phyloP scores from a whole-genome alignment of 2,329 filamentous ascomycete genomes.

The Onygenales sp. region DNA sequence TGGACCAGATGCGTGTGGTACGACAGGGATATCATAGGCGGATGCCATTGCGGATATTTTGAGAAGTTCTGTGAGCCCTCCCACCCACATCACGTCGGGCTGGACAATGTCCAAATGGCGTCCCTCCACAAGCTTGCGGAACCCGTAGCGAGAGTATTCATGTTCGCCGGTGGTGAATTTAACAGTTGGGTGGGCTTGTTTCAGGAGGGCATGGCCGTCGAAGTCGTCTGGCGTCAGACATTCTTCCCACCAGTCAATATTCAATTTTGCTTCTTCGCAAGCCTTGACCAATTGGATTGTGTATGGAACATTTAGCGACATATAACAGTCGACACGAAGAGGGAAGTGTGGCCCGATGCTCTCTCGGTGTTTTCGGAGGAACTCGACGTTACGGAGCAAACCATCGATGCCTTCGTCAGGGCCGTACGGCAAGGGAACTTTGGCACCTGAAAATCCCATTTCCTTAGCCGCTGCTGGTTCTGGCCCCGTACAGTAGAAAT shows the following conservation, averaged over 20 bases:
- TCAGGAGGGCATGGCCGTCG: constrained; percentile 81
- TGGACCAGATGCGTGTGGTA: constrained; percentile 87
- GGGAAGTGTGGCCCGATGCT: constrained; percentile 83
- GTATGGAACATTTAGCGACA: constrained; percentile 87
- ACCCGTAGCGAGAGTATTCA: constrained; percentile 88
- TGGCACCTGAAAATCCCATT: constrained; percentile 86
- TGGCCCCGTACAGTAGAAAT: constrained; percentile 94
- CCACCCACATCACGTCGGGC: constrained; percentile 96
- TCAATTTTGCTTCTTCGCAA: constrained; percentile 66
- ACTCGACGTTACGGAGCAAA: constrained; percentile 81
- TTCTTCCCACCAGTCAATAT: constrained; percentile 98
- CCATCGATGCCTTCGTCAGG: constrained; percentile 78
- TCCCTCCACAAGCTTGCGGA: constrained; percentile 85
- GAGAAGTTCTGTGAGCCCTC: constrained; percentile 82
- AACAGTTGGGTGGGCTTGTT: constrained; percentile 77
- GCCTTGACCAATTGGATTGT: constrained; percentile 84
- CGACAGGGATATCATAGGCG: constrained; percentile 88
- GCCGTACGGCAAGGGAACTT: constrained; percentile 82
- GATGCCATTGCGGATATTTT: constrained; percentile 82
- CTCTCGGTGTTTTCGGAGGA: constrained; percentile 73
- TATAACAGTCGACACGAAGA: constrained; percentile 93
- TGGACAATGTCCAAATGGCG: constrained; percentile 91
- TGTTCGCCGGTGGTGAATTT: constrained; percentile 97
- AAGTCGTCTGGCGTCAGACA: constrained; percentile 85
- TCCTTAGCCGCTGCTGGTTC: constrained; percentile 68